These are phyloP conservation scores for Dactylonectria macrodidyma DNA, from an alignment of 2,329 filamentous ascomycete species.

Conservation along the genomic window DNA sequence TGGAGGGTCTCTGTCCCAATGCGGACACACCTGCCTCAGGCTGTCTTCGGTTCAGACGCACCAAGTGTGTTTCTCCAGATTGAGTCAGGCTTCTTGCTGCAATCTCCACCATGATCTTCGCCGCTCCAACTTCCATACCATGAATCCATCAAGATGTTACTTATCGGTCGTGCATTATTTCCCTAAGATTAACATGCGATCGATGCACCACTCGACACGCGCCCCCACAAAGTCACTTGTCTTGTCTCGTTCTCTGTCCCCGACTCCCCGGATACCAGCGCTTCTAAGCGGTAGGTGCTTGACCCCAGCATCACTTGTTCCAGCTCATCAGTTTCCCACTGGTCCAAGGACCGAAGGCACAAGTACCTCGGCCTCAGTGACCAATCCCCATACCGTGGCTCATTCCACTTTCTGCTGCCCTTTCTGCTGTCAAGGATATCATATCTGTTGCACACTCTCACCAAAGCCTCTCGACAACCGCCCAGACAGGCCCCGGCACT, in stretches of 20 bases:
- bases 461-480: conserved; percentile 4
- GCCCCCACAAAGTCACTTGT: background rate
- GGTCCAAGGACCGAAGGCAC: background rate
- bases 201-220: background rate
- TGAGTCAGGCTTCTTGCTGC: background rate
- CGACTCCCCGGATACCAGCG: background rate
- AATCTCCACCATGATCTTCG: background rate
- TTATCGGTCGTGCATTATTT: background rate
- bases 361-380: background rate
- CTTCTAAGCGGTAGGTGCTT: background rate
- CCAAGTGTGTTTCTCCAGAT: background rate
- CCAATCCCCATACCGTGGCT: background rate
- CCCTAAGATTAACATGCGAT: background rate
- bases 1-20: background rate
- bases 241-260: background rate
- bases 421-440: conserved; percentile 5
- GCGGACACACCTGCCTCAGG: background rate
- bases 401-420: background rate
- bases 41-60: background rate
- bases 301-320: background rate
- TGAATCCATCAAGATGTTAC: background rate
- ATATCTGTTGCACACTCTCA: conserved; percentile 3
- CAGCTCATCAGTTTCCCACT: background rate
- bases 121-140: background rate
- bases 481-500: conserved; percentile 5